Evolutionary conservation across 2,329 filamentous ascomycete genomes (phyloP).

Genomic region (Dothiorella sarmentorum): DNA sequence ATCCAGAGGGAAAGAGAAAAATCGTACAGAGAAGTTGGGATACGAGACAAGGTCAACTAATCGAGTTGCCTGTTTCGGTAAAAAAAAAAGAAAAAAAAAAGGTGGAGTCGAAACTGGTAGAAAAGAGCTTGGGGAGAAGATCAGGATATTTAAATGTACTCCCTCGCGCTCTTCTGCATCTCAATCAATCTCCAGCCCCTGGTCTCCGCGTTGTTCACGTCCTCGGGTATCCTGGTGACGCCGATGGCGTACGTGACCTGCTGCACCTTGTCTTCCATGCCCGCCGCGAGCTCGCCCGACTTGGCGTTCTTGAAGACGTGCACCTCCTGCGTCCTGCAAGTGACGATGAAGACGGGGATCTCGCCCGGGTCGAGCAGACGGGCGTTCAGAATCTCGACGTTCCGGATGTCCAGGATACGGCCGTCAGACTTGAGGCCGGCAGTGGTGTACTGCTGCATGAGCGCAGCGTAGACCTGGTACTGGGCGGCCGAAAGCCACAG

Average conservation of each 20-base stretch:
- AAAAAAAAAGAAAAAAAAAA: not conserved
- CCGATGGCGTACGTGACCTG: constrained; percentile 97
- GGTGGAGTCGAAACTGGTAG: not conserved
- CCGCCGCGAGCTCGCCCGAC: constrained; percentile 81
- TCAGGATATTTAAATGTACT: constrained; percentile 72
- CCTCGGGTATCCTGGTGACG: constrained; percentile 87
- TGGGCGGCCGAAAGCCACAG: constrained; percentile 95
- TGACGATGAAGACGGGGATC: constrained; percentile 94
- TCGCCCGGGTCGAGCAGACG: constrained; percentile 81
- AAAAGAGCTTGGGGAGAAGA: not conserved
- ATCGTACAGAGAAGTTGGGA: not conserved
- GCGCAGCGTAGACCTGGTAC: constrained; percentile 93
- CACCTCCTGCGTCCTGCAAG: constrained; percentile 93
- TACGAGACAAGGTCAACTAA: no score
- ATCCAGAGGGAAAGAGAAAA: not conserved
- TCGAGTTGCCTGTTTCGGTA: no score
- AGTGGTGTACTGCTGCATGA: constrained; percentile 93
- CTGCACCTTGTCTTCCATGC: constrained; percentile 98
- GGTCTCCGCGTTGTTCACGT: constrained; percentile 95
- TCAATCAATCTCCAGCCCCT: constrained; percentile 96
- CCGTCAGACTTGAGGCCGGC: constrained; percentile 93
- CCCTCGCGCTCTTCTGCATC: constrained; percentile 94
- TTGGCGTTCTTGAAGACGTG: constrained; percentile 95
- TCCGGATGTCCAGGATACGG: constrained; percentile 88
- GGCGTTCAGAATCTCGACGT: constrained; percentile 82